Base-by-base conservation (phyloP, 768 basidiomycete genomes). In the Suillus americanus region DNA sequence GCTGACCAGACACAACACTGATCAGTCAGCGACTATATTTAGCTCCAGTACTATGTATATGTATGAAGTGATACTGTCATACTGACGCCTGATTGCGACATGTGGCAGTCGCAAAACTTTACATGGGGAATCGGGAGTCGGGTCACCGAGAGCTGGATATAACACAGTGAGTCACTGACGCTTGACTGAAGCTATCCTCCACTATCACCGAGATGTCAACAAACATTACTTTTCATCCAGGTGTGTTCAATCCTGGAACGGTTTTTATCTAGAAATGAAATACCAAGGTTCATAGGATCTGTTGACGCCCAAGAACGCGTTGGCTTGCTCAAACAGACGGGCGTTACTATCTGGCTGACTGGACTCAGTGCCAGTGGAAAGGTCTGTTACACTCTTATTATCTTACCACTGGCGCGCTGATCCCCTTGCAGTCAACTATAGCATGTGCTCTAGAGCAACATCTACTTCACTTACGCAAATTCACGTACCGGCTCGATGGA, bases 401-500 rank as follows among this genome's bases (percentile, higher is more conserved):
- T 37, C 25, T 38, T 40, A 3, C 35, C 8, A 13, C 33, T 23
- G 3, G 37, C 25, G 1, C 20, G 13, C 3, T 63, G 37, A 51
- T 48, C 59, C 3, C 62, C 62, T 33, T 9, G 1, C 74, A 99
- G 95, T 98, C 95, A 7, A 99, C 97, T 33, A 93, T 99, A 69
- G 97, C 94, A 6, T 97, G 94, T 71, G 97, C 97, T 25, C 83
- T 99, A 65, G 97, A 99, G 77, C 95, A 97, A 74, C 93, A 96
- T 75, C 85, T 99, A 8, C 82, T 99, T 61, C 93, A 95, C 78
- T 80, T 90, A 60, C 86, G 86, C 66, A 92, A 91, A 71, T 95
- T 92, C 71, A 81, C 89, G 50, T 99, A 98, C 77, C 88, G 97
- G 30, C 84, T 99, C 41, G 97, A 99, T 71, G 97, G 97, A 3